Percentiles rank a stretch among this genome's conserved stretches.
These are phyloP conservation scores for Rhodamnia argentea DNA, from an alignment of 345 rosid species.

Conservation along the genomic window DNA sequence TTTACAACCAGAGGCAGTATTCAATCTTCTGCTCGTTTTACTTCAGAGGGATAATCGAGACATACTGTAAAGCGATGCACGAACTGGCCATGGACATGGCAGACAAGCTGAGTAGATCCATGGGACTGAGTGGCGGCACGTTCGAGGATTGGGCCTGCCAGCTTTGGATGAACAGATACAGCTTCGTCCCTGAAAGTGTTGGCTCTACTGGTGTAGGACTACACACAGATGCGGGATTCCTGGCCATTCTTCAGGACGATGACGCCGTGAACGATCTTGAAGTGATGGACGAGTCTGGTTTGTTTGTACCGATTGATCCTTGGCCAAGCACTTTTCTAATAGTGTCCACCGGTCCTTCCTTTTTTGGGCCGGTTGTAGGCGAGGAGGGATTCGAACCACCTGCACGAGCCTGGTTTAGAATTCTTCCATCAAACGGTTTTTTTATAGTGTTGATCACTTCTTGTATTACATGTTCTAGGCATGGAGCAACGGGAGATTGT, in stretches of 20 bases:
- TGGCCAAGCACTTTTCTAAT: slow-evolving; percentile 63
- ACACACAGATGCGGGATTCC: slow-evolving; percentile 78
- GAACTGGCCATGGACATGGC: slow-evolving; percentile 44
- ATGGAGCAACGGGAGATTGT: slow-evolving; percentile 80
- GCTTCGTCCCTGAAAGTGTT: slow-evolving; percentile 52
- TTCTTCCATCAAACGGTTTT: background rate
- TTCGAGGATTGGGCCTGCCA: slow-evolving; percentile 70
- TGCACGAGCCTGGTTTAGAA: background rate
- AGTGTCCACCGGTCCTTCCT: too few relatives aligned
- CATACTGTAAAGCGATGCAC: slow-evolving; percentile 49
- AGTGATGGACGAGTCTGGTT: slow-evolving; percentile 52
- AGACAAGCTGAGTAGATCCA: slow-evolving; percentile 35
- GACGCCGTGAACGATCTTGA: slow-evolving; percentile 74
- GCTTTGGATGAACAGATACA: slow-evolving; percentile 83
- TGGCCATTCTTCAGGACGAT: slow-evolving; percentile 86
- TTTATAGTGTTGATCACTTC: background rate
- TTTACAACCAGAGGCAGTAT: background rate
- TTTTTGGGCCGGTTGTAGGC: background rate
- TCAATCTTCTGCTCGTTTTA: background rate
- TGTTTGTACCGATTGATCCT: slow-evolving; percentile 43
- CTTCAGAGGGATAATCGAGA: slow-evolving; percentile 42
- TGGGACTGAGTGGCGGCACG: slow-evolving; percentile 23
- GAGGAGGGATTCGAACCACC: background rate
- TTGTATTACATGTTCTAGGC: slow-evolving; percentile 10
- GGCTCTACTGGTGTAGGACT: slow-evolving; percentile 66